phyloP scores from a whole-genome alignment of 2,329 filamentous ascomycete species.

The Neonectria magnoliae region DNA sequence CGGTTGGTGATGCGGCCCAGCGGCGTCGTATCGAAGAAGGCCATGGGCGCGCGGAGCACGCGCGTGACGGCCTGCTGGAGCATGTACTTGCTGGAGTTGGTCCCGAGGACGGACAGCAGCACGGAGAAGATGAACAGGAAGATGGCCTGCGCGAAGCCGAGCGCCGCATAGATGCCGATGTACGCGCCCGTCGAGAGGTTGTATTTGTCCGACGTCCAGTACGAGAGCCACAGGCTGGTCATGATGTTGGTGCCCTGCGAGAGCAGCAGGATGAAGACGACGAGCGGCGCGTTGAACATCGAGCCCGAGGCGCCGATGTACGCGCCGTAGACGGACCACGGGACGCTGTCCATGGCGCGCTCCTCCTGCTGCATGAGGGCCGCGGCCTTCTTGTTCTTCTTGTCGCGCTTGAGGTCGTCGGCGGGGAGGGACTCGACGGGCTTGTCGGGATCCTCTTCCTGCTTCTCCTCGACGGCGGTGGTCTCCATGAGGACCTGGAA shows the following conservation, averaged over 20 bases:
- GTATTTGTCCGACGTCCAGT: conserved; percentile 87
- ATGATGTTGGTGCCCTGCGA: conserved; percentile 87
- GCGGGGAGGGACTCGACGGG: conserved; percentile 54
- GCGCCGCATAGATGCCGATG: conserved; percentile 75
- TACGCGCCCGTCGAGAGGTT: conserved; percentile 74
- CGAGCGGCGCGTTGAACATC: conserved; percentile 72
- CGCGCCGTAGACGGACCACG: conserved; percentile 80
- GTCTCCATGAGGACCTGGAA: conserved; percentile 89
- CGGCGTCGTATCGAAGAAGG: conserved; percentile 97
- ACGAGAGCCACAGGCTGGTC: conserved; percentile 92
- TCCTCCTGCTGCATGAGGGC: conserved; percentile 79
- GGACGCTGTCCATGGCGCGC: conserved; percentile 77
- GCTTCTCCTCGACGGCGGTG: conserved; percentile 76
- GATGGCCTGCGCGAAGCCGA: conserved; percentile 76
- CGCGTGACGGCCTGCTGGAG: conserved; percentile 81
- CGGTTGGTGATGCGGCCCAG: conserved; percentile 95
- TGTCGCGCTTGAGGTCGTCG: conserved; percentile 57
- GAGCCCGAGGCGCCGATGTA: conserved; percentile 82
- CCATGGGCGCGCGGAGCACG: conserved; percentile 79
- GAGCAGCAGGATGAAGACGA: conserved; percentile 71
- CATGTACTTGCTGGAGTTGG: conserved; percentile 83
- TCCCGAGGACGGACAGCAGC: conserved; percentile 80
- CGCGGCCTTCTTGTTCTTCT: conserved; percentile 67
- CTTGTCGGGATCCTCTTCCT: conserved; percentile 60
- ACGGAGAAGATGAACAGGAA: conserved; percentile 86